Evolutionary conservation across 345 rosid species (phyloP).

Genomic region (Gossypium herbaceum): DNA sequence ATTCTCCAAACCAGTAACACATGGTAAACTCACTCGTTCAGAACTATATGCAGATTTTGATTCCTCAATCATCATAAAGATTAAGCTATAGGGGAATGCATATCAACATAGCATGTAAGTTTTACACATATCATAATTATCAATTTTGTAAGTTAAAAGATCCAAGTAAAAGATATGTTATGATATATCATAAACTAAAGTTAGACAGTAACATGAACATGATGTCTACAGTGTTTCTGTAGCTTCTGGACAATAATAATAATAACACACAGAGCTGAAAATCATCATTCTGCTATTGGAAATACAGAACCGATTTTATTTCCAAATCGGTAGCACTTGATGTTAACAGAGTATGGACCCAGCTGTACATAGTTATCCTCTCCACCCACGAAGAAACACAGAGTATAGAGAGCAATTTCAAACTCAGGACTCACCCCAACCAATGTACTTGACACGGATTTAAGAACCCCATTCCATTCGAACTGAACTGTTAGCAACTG

Average conservation of each 20-base stretch:
- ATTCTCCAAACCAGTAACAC: background rate
- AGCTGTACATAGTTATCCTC: slow-evolving; percentile 75
- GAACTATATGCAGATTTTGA: background rate
- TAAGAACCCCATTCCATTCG: slow-evolving; percentile 86
- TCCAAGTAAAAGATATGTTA: background rate
- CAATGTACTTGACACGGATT: slow-evolving; percentile 81
- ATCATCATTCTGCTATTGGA: slow-evolving; percentile 59
- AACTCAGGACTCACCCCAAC: slow-evolving; percentile 90
- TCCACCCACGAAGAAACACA: slow-evolving; percentile 71
- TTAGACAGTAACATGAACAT: background rate
- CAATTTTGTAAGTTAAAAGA: background rate
- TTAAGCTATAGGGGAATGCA: background rate
- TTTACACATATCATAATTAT: background rate
- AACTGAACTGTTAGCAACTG: slow-evolving; percentile 84
- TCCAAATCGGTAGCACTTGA: slow-evolving; percentile 82
- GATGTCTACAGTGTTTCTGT: background rate
- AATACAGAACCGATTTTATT: slow-evolving; percentile 71
- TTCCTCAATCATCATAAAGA: background rate
- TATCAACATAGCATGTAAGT: background rate
- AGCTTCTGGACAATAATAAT: background rate
- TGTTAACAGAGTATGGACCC: slow-evolving; percentile 85
- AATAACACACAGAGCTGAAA: background rate
- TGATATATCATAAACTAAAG: background rate
- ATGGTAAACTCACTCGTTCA: background rate
- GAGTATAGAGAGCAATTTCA: slow-evolving; percentile 78